A percentile compares a stretch with the other conserved stretches of the same genome.
Evolutionary conservation across 352 stramenopile species (phyloP).

Genomic region (Pythium myriotylum): DNA sequence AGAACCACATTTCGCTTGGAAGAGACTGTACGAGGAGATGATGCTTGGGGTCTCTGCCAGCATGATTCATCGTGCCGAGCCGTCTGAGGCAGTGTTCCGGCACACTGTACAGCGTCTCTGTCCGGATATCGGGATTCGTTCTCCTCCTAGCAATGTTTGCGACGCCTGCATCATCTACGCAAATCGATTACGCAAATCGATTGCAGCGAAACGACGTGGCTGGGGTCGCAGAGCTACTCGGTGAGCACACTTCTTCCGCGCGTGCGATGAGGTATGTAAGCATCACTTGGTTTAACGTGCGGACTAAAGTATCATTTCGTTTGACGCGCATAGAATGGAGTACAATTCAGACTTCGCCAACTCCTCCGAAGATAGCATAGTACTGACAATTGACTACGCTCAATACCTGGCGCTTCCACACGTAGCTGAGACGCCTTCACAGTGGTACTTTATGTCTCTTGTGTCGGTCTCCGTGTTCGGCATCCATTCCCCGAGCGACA

Average conservation of each 20-base stretch:
- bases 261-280: conserved; percentile 12
- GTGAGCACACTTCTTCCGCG: background rate
- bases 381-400: conserved; percentile 20
- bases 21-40: conserved; percentile 20
- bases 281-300: conserved; percentile 8
- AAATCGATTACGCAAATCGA: background rate
- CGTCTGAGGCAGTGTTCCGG: conserved; percentile 2
- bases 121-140: conserved; percentile 7
- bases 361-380: background rate
- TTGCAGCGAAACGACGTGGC: background rate
- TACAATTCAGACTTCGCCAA: conserved; percentile 10
- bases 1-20: conserved; percentile 9
- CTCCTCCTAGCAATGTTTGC: conserved; percentile 6
- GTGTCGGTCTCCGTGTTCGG: conserved; percentile 14
- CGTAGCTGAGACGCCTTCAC: conserved; percentile 3
- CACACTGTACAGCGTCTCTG: conserved; percentile 1
- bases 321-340: conserved; percentile 2
- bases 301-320: conserved; percentile 16
- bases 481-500: background rate
- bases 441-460: conserved; percentile 19
- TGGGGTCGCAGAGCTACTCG: conserved; percentile 1
- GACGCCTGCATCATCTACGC: conserved; percentile 10
- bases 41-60: conserved; percentile 1
- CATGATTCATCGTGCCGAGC: conserved; percentile 5
- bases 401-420: conserved; percentile 8